A percentile compares a stretch with the other conserved stretches of the same genome.
Conservation (phyloP, 768 basidiomycete genomes). For the Termitomyces sp. region DNA sequence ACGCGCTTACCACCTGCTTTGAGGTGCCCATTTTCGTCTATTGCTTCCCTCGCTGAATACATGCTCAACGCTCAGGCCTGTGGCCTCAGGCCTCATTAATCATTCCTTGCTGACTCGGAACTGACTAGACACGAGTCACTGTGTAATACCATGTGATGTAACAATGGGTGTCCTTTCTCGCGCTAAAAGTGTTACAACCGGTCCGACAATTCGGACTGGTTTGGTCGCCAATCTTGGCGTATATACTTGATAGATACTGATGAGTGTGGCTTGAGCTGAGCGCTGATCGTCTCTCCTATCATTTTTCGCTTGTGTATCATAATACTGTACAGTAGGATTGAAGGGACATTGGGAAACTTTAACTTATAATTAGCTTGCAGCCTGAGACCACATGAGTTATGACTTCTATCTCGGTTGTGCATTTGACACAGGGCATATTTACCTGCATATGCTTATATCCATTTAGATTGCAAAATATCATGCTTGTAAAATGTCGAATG, state of each 20-base stretch:
- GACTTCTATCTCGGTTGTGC: too few relatives aligned
- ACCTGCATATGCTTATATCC: too few relatives aligned
- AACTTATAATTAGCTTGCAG: too few relatives aligned
- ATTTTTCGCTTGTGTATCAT: too few relatives aligned
- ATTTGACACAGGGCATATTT: too few relatives aligned
- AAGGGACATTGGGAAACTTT: too few relatives aligned
- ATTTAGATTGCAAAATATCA: too few relatives aligned
- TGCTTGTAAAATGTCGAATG: too few relatives aligned
- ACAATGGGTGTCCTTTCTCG: neutral
- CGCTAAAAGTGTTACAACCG: neutral
- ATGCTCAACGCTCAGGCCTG: neutral
- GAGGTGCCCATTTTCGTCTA: conserved; percentile 9
- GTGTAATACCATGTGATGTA: neutral
- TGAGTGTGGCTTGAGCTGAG: neutral
- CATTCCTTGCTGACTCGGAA: neutral
- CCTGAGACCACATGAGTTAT: too few relatives aligned
- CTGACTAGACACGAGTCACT: neutral
- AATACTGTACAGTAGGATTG: too few relatives aligned
- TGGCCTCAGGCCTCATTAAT: too few relatives aligned
- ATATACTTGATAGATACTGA: neutral
- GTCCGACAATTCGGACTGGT: neutral
- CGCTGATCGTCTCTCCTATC: too few relatives aligned
- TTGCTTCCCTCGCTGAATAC: conserved; percentile 4
- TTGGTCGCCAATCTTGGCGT: neutral
- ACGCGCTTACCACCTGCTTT: conserved; percentile 10